These are phyloP conservation scores for Fusarium domesticum DNA, from an alignment of 2,329 filamentous ascomycete species.

Conservation along the genomic window DNA sequence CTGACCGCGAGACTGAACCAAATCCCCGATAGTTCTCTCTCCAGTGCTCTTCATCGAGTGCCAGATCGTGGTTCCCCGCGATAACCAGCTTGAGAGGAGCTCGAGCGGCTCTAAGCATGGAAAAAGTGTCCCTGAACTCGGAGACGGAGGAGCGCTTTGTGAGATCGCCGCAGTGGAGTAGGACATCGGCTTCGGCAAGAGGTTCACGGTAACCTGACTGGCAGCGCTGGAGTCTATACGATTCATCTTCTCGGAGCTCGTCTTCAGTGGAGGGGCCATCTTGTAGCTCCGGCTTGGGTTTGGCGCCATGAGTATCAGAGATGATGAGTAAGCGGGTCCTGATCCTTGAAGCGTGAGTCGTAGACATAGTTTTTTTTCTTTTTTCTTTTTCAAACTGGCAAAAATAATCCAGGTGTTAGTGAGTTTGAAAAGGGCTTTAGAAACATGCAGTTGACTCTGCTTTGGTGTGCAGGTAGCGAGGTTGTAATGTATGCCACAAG, in stretches of 20 bases:
- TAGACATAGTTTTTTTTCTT: slow-evolving; percentile 7
- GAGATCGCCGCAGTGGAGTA: slow-evolving; percentile 53
- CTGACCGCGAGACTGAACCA: slow-evolving; percentile 31
- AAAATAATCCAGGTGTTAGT: not conserved
- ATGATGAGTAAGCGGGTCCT: slow-evolving; percentile 40
- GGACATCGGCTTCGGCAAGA: slow-evolving; percentile 43
- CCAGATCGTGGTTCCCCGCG: slow-evolving; percentile 54
- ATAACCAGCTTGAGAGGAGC: slow-evolving; percentile 54
- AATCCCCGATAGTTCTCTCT: slow-evolving; percentile 4
- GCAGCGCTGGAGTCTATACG: not conserved
- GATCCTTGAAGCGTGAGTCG: slow-evolving; percentile 15
- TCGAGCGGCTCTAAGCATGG: slow-evolving; percentile 40
- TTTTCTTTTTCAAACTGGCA: not conserved
- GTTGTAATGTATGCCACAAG: no score
- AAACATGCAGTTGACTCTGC: not conserved
- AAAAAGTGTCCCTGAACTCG: slow-evolving; percentile 42
- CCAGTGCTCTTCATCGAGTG: slow-evolving; percentile 34
- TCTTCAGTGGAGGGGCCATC: slow-evolving; percentile 20
- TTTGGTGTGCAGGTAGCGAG: no score
- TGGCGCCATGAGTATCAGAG: slow-evolving; percentile 38
- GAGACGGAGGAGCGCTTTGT: slow-evolving; percentile 40
- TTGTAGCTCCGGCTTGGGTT: slow-evolving; percentile 14
- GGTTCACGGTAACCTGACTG: slow-evolving; percentile 30
- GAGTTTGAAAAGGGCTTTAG: not conserved
- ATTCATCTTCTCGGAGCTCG: slow-evolving; percentile 21